Base-by-base conservation (phyloP, 176 grass and related monocot genomes). In the Poa pratensis region DNA sequence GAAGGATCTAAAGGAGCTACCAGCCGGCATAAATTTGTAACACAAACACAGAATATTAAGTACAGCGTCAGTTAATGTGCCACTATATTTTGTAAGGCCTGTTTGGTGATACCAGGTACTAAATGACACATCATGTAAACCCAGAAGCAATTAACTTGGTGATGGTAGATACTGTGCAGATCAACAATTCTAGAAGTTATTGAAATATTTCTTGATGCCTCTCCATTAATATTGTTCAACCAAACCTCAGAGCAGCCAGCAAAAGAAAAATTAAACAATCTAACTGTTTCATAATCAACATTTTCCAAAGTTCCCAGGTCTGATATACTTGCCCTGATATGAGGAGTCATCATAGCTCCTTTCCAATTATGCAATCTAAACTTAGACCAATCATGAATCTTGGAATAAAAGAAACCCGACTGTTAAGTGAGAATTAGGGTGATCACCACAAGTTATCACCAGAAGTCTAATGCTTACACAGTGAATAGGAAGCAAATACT, bases 121-220 rank as follows among this genome's bases (percentile, higher is more conserved):
- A 32, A 81, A 68, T 10, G 60, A 6, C 15, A 82, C 50, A 28
- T 58, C 30, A 60, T 76, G 43, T 77, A 69, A 54, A 52, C 40
- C 40, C 19, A 42, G 18, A 86, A 83, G 64, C 5, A 86, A 70
- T n/a, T 69, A 39, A 77, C n/a, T n/a, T 40, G 50, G 19, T 49
- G 18, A 48, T 55, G 63, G 39, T 55, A 72, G 65, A 58, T 79
- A 82, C 40, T 54, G 24, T 73, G 37, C 55, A 68, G 46, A 82
- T 77, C 20, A 77, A 77, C 1, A 53, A 39, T 37, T 42, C 71
- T 65, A 76, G 17, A 65, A 34, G 26, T 9, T 82, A 5, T 3
- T 81, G 52, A 69, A 1, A 60, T 34, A 70, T 77, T 17, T 46
- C 9, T 68, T 71, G 54, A 13, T 45, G 7, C 10, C 6, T 81